These are phyloP conservation scores for Plantago major DNA, from an alignment of 257 asterid genomes.

Conservation along the genomic window DNA sequence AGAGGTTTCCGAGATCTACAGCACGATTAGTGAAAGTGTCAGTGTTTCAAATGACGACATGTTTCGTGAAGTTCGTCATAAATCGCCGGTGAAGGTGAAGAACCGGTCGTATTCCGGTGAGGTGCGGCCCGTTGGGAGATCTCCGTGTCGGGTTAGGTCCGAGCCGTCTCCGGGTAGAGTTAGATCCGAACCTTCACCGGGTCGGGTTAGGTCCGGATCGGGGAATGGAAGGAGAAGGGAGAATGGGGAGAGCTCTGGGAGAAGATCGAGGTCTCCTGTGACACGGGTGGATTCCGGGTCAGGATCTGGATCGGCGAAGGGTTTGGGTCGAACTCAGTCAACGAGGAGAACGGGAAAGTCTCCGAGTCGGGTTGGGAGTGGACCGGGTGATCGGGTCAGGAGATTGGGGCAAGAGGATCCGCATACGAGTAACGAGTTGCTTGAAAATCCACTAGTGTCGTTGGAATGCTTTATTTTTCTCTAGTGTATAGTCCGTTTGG, in stretches of 20 bases:
- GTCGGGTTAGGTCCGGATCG: slow-evolving; percentile 34
- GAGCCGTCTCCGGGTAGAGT: slow-evolving; percentile 54
- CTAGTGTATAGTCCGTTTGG: slow-evolving; percentile 15
- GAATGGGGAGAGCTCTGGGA: slow-evolving; percentile 47
- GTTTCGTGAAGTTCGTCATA: slow-evolving; percentile 32
- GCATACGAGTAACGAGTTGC: slow-evolving; percentile 51
- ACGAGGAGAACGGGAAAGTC: slow-evolving; percentile 50
- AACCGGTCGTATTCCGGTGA: slow-evolving; percentile 39
- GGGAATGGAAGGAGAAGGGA: slow-evolving; percentile 38
- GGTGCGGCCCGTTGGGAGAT: slow-evolving; percentile 30
- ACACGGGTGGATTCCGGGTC: slow-evolving; percentile 25
- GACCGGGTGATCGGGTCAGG: slow-evolving; percentile 40
- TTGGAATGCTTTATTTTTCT: slow-evolving; percentile 90
- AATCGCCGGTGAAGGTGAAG: slow-evolving; percentile 46
- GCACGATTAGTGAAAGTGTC: slow-evolving; percentile 26
- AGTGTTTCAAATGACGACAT: slow-evolving; percentile 27
- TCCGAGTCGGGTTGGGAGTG: slow-evolving; percentile 58
- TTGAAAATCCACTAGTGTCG: slow-evolving; percentile 94
- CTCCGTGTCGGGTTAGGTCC: slow-evolving; percentile 41
- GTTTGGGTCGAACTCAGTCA: slow-evolving; percentile 42
- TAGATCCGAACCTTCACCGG: no score
- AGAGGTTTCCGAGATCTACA: slow-evolving; percentile 39
- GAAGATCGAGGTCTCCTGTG: slow-evolving; percentile 60
- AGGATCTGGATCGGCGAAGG: slow-evolving; percentile 20
- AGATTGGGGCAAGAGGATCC: slow-evolving; percentile 33